phyloP scores from a whole-genome alignment of 2,329 filamentous ascomycete genomes.

The Trichoderma sp. region DNA sequence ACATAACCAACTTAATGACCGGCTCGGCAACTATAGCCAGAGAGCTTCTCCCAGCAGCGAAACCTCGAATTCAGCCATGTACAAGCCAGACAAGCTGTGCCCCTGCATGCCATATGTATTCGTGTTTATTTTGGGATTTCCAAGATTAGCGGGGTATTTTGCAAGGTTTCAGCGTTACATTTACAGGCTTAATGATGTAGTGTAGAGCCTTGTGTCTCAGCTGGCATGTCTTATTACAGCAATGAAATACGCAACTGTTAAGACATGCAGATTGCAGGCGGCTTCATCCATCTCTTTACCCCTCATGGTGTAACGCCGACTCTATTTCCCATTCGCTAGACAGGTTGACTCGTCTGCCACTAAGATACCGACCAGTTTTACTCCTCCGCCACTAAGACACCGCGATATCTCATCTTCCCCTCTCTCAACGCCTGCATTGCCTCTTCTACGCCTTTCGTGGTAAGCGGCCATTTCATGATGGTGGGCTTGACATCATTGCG shows the following conservation, averaged over 20 bases:
- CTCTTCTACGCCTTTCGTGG: slow-evolving; percentile 3
- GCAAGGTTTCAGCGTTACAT: not conserved
- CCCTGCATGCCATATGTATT: not conserved
- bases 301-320: not conserved
- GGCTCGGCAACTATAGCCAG: not conserved
- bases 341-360: not conserved
- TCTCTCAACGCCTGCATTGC: not conserved
- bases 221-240: not conserved
- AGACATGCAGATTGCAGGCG: not conserved
- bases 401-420: slow-evolving; percentile 20
- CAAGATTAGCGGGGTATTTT: not conserved
- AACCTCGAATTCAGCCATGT: not conserved
- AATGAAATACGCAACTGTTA: not conserved
- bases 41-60: not conserved
- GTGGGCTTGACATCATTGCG: not conserved
- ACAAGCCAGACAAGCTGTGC: not conserved
- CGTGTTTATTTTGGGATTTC: not conserved
- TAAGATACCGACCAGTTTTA: not conserved
- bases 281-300: not conserved
- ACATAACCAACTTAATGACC: not conserved
- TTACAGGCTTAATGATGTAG: not conserved
- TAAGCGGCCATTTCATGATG: slow-evolving; percentile 13
- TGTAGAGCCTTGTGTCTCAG: not conserved
- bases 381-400: slow-evolving; percentile 9
- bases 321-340: not conserved